Conservation (phyloP, 78 protist species). For the Cyanophora paradoxa region DNA sequence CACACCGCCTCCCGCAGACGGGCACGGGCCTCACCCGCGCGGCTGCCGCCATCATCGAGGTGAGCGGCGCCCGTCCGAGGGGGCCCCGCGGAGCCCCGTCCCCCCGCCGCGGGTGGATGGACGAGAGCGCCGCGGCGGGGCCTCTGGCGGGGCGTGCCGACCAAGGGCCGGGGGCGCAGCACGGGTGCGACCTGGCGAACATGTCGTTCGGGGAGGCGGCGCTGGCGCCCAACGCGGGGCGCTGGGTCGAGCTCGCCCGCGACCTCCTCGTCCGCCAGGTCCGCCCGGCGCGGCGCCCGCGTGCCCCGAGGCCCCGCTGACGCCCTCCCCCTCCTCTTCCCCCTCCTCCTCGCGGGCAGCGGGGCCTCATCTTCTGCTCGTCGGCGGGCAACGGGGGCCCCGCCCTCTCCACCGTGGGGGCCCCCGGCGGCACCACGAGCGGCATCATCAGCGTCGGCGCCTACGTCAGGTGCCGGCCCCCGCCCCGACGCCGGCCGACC, state of each 20-base stretch:
- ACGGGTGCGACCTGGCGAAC: constrained; percentile 47
- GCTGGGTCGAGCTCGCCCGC: background rate
- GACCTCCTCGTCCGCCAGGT: constrained; percentile 21
- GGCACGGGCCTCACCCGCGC: constrained; percentile 50
- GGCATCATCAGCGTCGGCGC: constrained; percentile 62
- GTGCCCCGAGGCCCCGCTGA: background rate
- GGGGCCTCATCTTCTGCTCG: background rate
- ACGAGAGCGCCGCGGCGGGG: too few relatives aligned
- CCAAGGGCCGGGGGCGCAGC: too few relatives aligned
- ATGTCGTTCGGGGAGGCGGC: constrained; percentile 53
- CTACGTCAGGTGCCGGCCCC: constrained; percentile 7
- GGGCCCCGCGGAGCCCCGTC: too few relatives aligned
- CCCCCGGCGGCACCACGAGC: constrained; percentile 51
- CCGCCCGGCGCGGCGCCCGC: too few relatives aligned
- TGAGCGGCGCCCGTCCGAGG: too few relatives aligned
- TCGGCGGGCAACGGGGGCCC: constrained; percentile 67
- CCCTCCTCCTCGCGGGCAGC: too few relatives aligned
- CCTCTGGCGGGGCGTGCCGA: too few relatives aligned
- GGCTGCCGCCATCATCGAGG: constrained; percentile 16
- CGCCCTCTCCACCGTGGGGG: constrained; percentile 47
- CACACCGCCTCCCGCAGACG: too few relatives aligned
- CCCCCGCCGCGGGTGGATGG: too few relatives aligned
- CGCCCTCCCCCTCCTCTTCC: background rate
- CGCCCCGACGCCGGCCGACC: background rate
- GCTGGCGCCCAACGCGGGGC: constrained; percentile 11